Conservation (phyloP, 2,329 filamentous ascomycete species). For the Leptographium galeiforme region DNA sequence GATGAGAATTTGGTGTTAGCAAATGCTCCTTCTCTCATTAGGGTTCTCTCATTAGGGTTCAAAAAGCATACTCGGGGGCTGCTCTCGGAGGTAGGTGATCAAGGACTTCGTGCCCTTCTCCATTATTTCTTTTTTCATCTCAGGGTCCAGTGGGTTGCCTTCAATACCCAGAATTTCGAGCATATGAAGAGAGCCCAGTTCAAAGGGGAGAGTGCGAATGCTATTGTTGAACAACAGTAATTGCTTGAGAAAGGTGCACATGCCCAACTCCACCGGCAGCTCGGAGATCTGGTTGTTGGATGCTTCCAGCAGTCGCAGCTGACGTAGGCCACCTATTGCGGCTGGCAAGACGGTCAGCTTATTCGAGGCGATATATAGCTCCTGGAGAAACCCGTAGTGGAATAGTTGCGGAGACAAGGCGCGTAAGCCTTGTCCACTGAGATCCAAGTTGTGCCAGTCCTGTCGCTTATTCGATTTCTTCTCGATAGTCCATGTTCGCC, state of each 20-base stretch:
- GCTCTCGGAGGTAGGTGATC: conserved; percentile 70
- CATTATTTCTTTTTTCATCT: conserved; percentile 68
- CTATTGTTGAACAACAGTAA: conserved; percentile 84
- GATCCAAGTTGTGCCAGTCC: conserved; percentile 86
- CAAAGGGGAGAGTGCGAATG: conserved; percentile 66
- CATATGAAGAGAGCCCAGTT: conserved; percentile 79
- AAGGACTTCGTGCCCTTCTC: conserved; percentile 78
- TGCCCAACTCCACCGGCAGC: conserved; percentile 82
- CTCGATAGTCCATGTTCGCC: conserved; percentile 48
- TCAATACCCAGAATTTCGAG: conserved; percentile 84
- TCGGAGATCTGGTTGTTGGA: conserved; percentile 77
- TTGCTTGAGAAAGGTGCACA: conserved; percentile 85
- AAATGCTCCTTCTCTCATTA: background rate
- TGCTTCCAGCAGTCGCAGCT: conserved; percentile 70
- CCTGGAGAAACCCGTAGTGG: conserved; percentile 75
- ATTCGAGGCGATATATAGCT: conserved; percentile 89
- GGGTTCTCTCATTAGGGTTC: background rate
- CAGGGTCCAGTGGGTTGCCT: conserved; percentile 70
- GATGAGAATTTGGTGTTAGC: background rate
- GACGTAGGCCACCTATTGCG: conserved; percentile 68
- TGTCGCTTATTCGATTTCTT: conserved; percentile 55
- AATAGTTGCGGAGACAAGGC: conserved; percentile 71
- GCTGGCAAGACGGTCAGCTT: conserved; percentile 69
- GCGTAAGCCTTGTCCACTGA: conserved; percentile 88
- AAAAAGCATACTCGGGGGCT: conserved; percentile 57